These are phyloP conservation scores for Ramalina peruviana DNA, from an alignment of 495 filamentous ascomycete genomes.

Conservation along the genomic window DNA sequence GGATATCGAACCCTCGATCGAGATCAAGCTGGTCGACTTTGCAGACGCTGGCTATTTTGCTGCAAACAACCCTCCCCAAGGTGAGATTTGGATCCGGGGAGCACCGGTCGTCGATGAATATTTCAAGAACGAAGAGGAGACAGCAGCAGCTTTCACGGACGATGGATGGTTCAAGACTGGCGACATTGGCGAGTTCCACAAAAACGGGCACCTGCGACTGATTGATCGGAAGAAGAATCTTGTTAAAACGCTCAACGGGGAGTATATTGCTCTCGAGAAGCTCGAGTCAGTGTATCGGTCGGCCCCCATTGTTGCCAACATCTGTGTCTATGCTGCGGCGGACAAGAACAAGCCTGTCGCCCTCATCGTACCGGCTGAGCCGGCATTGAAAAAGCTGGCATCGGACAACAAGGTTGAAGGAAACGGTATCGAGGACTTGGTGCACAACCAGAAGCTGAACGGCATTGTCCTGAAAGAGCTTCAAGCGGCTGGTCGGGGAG, in stretches of 20 bases:
- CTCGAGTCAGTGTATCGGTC: conserved; percentile 91
- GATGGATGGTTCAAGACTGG: conserved; percentile 47
- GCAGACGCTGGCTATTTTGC: conserved; percentile 81
- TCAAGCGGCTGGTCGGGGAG: conserved; percentile 56
- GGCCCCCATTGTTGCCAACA: conserved; percentile 73
- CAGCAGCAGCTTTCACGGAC: conserved; percentile 28
- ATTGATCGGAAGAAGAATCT: conserved; percentile 47
- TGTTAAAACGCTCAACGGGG: conserved; percentile 68
- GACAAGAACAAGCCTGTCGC: conserved; percentile 77
- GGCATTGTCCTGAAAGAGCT: conserved; percentile 68
- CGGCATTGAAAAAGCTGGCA: conserved; percentile 73
- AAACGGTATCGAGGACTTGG: conserved; percentile 57
- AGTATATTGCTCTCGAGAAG: conserved; percentile 98
- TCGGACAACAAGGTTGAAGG: conserved; percentile 56
- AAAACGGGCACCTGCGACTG: conserved; percentile 32
- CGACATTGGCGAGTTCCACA: conserved; percentile 39
- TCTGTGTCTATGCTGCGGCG: conserved; percentile 80
- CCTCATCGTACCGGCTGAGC: conserved; percentile 84
- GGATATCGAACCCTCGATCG: conserved; percentile 64
- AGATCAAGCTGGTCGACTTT: conserved; percentile 93
- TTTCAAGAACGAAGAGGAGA: conserved; percentile 35
- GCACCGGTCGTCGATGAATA: conserved; percentile 35
- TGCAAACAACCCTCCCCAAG: conserved; percentile 72
- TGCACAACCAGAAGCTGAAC: conserved; percentile 73
- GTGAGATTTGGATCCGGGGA: conserved; percentile 57